Evolutionary conservation across 371 early-diverging fungal genomes (phyloP).

Genomic region (Saksenaea vasiformis): DNA sequence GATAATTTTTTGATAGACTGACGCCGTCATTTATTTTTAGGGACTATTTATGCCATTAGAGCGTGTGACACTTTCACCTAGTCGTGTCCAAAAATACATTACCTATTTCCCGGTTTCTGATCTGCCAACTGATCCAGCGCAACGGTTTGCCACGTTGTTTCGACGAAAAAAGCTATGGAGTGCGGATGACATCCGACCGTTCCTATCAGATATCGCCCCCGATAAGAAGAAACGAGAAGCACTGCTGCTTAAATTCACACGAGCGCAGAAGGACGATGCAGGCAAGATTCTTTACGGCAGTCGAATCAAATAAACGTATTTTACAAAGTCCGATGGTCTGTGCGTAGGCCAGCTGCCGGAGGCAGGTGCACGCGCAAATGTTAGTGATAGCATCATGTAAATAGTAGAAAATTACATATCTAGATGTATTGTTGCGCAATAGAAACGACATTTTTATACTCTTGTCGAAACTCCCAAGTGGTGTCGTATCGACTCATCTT

Average conservation of each 20-base stretch:
- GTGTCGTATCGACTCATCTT: conserved; percentile 13
- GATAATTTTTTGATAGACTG: conserved; percentile 4
- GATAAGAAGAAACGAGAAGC: conserved; percentile 51
- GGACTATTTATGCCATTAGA: conserved; percentile 31
- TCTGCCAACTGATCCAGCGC: conserved; percentile 53
- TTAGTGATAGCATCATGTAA: neutral
- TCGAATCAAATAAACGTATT: conserved; percentile 41
- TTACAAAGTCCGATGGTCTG: neutral
- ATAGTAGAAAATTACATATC: neutral
- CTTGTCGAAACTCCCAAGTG: conserved; percentile 14
- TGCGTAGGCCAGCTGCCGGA: neutral
- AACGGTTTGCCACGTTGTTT: conserved; percentile 55
- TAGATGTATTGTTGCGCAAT: conserved; percentile 8
- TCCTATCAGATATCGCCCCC: conserved; percentile 51
- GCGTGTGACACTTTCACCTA: conserved; percentile 14
- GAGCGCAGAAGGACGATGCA: conserved; percentile 21
- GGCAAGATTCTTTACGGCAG: conserved; percentile 36
- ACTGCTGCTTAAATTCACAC: conserved; percentile 51
- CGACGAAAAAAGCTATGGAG: conserved; percentile 53
- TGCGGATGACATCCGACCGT: conserved; percentile 52
- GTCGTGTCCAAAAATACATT: conserved; percentile 26
- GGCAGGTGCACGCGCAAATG: neutral
- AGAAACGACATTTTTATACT: conserved; percentile 16
- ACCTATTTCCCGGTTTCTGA: conserved; percentile 51
- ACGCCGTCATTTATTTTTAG: neutral